These are phyloP conservation scores for Euphorbia tirucalli DNA, from an alignment of 345 rosid genomes.

Conservation along the genomic window DNA sequence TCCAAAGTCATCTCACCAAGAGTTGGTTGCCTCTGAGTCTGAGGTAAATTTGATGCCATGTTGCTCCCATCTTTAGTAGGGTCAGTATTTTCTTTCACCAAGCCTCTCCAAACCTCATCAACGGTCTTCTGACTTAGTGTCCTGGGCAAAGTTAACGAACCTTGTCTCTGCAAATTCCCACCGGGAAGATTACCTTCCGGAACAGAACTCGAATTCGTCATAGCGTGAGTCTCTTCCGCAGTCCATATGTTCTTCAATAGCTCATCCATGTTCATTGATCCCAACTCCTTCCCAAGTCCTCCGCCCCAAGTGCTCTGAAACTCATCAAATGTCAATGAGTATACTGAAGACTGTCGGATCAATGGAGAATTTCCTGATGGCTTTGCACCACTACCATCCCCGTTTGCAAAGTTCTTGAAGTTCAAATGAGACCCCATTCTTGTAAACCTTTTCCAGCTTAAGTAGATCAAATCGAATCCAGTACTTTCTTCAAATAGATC, in stretches of 20 bases:
- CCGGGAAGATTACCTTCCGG: slow-evolving; percentile 23
- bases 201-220: slow-evolving; percentile 16
- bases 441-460: slow-evolving; percentile 15
- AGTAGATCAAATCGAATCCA: slow-evolving; percentile 16
- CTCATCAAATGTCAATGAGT: slow-evolving; percentile 36
- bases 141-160: slow-evolving; percentile 37
- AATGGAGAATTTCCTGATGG: slow-evolving; percentile 11
- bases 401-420: slow-evolving; percentile 20
- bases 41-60: slow-evolving; percentile 41
- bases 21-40: slow-evolving; percentile 41
- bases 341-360: slow-evolving; percentile 27
- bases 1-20: slow-evolving; percentile 37
- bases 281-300: slow-evolving; percentile 29
- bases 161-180: slow-evolving; percentile 62
- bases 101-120: slow-evolving; percentile 33
- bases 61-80: slow-evolving; percentile 31
- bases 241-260: slow-evolving; percentile 33
- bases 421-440: slow-evolving; percentile 51
- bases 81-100: slow-evolving; percentile 20
- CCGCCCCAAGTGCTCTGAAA: slow-evolving; percentile 32
- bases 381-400: slow-evolving; percentile 17
- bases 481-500: slow-evolving; percentile 22
- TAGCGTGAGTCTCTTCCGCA: slow-evolving; percentile 32
- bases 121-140: slow-evolving; percentile 38
- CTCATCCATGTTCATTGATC: slow-evolving; percentile 39